Percentiles rank a stretch among this genome's conserved stretches.
Conservation (phyloP, 805 yeast genomes). For the Candida pseudoglaebosa region DNA sequence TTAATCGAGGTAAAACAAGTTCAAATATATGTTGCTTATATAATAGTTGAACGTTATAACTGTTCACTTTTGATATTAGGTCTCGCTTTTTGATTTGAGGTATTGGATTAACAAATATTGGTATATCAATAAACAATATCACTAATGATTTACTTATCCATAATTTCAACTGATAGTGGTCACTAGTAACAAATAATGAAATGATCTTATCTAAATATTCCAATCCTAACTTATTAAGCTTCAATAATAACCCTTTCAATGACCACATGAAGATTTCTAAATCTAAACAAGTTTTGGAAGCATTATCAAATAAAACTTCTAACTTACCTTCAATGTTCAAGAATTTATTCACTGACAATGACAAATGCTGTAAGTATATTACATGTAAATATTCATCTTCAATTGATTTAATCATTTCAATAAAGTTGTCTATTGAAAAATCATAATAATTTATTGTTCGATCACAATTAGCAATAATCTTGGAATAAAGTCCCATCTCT, state of each 20-base stretch:
- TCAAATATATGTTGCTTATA: constrained; percentile 81
- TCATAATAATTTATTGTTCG: constrained; percentile 22
- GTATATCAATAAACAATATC: constrained; percentile 63
- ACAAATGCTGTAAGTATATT: constrained; percentile 53
- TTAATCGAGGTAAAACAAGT: constrained; percentile 51
- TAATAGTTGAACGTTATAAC: constrained; percentile 58
- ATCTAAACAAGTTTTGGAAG: constrained; percentile 12
- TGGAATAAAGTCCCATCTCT: constrained; percentile 38
- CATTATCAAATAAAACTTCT: background rate
- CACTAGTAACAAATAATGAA: constrained; percentile 26
- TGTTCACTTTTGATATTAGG: constrained; percentile 42
- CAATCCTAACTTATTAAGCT: constrained; percentile 41
- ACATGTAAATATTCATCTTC: constrained; percentile 36
- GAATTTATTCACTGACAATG: constrained; percentile 51
- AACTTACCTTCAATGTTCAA: constrained; percentile 10
- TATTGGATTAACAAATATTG: constrained; percentile 49
- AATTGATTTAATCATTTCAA: constrained; percentile 8
- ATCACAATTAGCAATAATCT: constrained; percentile 52
- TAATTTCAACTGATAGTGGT: constrained; percentile 15
- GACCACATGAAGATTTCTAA: constrained; percentile 68
- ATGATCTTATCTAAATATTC: constrained; percentile 18
- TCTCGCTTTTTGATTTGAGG: constrained; percentile 18
- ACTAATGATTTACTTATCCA: constrained; percentile 52
- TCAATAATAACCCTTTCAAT: constrained; percentile 63
- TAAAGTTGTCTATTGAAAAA: constrained; percentile 6